Evolutionary conservation across 2,329 filamentous ascomycete species (phyloP).

Genomic region (Dactylellina drechsleri): DNA sequence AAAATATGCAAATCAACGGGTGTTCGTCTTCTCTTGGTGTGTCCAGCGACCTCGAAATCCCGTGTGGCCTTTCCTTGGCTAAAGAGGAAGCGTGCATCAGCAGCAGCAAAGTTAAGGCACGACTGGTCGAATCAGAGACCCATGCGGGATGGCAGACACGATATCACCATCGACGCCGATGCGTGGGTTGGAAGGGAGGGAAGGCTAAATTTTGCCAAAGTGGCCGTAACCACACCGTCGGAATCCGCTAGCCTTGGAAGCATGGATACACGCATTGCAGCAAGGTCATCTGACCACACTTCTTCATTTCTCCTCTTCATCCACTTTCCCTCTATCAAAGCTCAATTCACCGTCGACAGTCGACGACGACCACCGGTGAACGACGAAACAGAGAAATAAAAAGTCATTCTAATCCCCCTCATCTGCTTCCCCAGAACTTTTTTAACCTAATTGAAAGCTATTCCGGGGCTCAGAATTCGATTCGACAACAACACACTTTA

Average conservation of each 20-base stretch:
- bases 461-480: neutral
- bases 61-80: conserved; percentile 35
- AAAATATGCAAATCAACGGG: conserved; percentile 41
- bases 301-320: conserved; percentile 2
- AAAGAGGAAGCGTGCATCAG: conserved; percentile 29
- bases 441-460: conserved; percentile 4
- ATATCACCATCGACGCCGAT: conserved; percentile 29
- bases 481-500: neutral
- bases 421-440: neutral
- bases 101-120: conserved; percentile 7
- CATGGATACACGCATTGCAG: conserved; percentile 50
- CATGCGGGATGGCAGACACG: neutral
- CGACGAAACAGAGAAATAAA: conserved; percentile 7
- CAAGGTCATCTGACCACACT: conserved; percentile 53
- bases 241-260: conserved; percentile 41
- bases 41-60: conserved; percentile 8
- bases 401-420: neutral
- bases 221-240: conserved; percentile 52
- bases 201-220: conserved; percentile 48
- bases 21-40: conserved; percentile 1
- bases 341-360: conserved; percentile 13
- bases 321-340: neutral
- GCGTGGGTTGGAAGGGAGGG: conserved; percentile 26
- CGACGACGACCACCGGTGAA: neutral
- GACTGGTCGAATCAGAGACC: conserved; percentile 23